These are phyloP conservation scores for Claviceps sp. DNA, from an alignment of 2,329 filamentous ascomycete species.

Conservation along the genomic window DNA sequence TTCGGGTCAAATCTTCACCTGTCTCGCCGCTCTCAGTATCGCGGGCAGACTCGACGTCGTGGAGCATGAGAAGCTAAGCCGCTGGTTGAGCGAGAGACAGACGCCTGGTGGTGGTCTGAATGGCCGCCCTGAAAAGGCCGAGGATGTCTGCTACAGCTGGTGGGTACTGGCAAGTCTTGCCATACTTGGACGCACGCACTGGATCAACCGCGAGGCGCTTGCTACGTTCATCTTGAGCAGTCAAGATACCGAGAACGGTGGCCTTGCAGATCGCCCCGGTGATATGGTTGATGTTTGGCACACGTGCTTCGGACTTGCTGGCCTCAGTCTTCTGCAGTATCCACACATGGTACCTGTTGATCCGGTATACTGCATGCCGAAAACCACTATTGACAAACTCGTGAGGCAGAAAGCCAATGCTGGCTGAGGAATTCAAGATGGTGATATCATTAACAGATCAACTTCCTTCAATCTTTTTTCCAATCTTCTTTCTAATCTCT, in stretches of 20 bases:
- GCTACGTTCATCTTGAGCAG: conserved; percentile 71
- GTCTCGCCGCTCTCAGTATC: conserved; percentile 75
- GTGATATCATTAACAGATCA: not conserved
- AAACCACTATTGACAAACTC: conserved; percentile 47
- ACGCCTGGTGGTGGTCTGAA: conserved; percentile 79
- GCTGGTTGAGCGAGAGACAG: conserved; percentile 90
- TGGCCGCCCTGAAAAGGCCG: conserved; percentile 84
- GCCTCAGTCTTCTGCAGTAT: conserved; percentile 70
- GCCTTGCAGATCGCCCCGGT: conserved; percentile 78
- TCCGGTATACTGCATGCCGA: conserved; percentile 77
- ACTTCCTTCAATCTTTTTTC: not conserved
- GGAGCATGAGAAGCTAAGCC: conserved; percentile 66
- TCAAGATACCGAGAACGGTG: conserved; percentile 74
- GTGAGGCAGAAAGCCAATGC: conserved; percentile 20
- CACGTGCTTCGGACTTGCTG: conserved; percentile 78
- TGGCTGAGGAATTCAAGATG: not conserved
- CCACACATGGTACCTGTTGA: conserved; percentile 69
- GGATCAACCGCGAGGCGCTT: conserved; percentile 79
- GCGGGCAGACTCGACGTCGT: conserved; percentile 70
- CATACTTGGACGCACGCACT: conserved; percentile 78
- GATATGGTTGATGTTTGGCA: conserved; percentile 98
- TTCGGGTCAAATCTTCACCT: conserved; percentile 91
- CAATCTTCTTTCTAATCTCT: not conserved
- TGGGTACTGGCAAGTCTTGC: conserved; percentile 89
- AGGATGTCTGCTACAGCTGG: conserved; percentile 98